A percentile compares a stretch with the other conserved stretches of the same genome.
Conservation (phyloP, 495 filamentous ascomycete species). For the Xylaria bambusicola region DNA sequence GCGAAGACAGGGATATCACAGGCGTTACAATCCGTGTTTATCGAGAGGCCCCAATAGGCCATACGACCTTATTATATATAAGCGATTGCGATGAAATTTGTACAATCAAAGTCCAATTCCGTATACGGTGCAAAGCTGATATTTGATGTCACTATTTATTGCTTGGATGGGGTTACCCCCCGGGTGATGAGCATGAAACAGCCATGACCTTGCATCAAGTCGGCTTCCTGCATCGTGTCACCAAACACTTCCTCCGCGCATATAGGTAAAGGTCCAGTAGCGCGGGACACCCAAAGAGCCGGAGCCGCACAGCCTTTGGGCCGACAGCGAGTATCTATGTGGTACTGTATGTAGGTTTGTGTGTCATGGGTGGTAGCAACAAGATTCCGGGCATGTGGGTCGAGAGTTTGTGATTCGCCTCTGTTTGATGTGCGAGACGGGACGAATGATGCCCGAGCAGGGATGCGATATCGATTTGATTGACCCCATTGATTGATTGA, state of each 20-base stretch:
- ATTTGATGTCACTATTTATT: not conserved
- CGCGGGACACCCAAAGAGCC: constrained; percentile 7
- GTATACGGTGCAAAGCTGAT: not conserved
- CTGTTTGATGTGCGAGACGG: constrained; percentile 1
- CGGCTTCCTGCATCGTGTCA: constrained; percentile 13
- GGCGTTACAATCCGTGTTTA: not conserved
- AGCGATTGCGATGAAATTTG: constrained; percentile 3
- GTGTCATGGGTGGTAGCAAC: not conserved
- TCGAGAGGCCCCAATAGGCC: not conserved
- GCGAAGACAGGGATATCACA: not conserved
- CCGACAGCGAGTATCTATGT: not conserved
- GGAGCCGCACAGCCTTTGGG: constrained; percentile 5
- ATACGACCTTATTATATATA: too few species aligned
- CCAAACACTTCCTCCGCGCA: constrained; percentile 9
- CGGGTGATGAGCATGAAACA: too few species aligned
- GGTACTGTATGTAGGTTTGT: not conserved
- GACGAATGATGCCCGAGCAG: not conserved
- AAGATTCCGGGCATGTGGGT: constrained; percentile 6
- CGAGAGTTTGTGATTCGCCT: constrained; percentile 1
- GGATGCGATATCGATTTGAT: not conserved
- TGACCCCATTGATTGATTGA: too few species aligned
- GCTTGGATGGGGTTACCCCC: not conserved
- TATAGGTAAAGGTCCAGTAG: constrained; percentile 5
- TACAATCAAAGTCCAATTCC: not conserved
- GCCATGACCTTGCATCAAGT: too few species aligned